Base-by-base conservation (phyloP, 768 basidiomycete species). In the Pulveroboletus sp. region DNA sequence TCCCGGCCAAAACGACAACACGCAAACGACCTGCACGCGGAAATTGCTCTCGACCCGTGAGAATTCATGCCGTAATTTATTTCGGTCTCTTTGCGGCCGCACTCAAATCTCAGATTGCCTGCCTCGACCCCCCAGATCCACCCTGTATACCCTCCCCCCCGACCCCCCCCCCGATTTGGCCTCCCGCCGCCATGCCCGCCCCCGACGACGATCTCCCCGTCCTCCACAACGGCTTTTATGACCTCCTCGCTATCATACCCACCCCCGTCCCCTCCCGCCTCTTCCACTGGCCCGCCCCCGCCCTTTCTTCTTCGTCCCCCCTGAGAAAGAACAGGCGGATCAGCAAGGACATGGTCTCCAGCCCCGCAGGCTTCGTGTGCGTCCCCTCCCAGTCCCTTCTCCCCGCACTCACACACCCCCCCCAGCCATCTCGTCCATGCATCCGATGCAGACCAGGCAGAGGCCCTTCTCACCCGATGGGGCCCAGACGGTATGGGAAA, bases 191-290 rank as follows among this genome's bases (percentile, higher is more conserved):
- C 36, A 9, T 17, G n/a, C n/a, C n/a, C 36, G 36, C n/a, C 36
- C 36, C 8, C 36, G n/a, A 17, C n/a, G 36, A 37, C 17, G 32
- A 33, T 14, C 13, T 14, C 46, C 78, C 87, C 7, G 71, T 91
- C 46, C 72, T 92, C 35, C 89, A 93, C 77, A 86, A 89, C 57
- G 91, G 89, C n/a, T 91, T 91, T 75, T 92, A 89, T 69, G 87
- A 90, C 73, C 77, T 92, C 28, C 75, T 90, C 33, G 76, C 88
- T 24, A 78, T 89, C 73, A 86, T 89, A 56, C 84, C 84, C 37
- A 84, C 83, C 2, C 83, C 74, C 21, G 69, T 82, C 40, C 80
- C 86, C 15, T 86, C 84, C 44, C 76, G 83, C 37, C 28, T 58
- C 1, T 72, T 86, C 51, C 72, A 83, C 42, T 84, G 82, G 74